phyloP scores from a whole-genome alignment of 1,284 basidiomycete genomes.

The Boletellus dicymbophilus region DNA sequence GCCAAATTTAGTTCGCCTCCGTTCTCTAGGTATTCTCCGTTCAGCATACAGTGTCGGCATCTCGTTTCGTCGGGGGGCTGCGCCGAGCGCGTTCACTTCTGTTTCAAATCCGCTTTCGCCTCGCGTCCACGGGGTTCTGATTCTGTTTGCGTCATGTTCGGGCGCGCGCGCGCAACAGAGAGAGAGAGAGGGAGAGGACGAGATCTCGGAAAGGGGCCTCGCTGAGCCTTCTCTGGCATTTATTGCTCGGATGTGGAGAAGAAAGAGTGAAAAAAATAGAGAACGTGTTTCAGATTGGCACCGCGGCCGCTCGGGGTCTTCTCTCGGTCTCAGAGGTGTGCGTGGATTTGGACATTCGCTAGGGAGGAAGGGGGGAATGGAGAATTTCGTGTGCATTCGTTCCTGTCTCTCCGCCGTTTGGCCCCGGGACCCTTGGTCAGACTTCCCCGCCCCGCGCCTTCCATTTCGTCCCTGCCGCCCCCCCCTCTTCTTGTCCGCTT shows the following conservation, averaged over 20 bases:
- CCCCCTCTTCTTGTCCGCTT: no score
- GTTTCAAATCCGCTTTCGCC: conserved; percentile 19
- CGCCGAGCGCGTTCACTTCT: no score
- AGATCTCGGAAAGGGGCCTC: neutral
- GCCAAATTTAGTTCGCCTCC: neutral
- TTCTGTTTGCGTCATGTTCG: neutral
- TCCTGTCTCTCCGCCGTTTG: neutral
- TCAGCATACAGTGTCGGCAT: no score
- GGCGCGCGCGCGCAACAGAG: no score
- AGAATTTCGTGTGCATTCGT: neutral
- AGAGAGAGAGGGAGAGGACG: neutral
- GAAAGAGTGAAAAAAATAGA: no score
- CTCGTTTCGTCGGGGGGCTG: neutral
- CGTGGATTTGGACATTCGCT: neutral
- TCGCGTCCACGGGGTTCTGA: neutral
- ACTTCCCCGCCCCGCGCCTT: no score
- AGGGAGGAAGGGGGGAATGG: neutral
- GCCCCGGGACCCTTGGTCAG: no score
- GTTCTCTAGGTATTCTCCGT: no score
- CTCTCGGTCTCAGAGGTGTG: no score
- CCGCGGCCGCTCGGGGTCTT: conserved; percentile 9
- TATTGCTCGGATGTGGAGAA: no score
- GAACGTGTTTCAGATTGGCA: neutral
- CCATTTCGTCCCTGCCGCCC: no score
- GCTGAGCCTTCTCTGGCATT: neutral